phyloP scores from a whole-genome alignment of 2,329 filamentous ascomycete genomes.

The Hymenoscyphus fructigenus region DNA sequence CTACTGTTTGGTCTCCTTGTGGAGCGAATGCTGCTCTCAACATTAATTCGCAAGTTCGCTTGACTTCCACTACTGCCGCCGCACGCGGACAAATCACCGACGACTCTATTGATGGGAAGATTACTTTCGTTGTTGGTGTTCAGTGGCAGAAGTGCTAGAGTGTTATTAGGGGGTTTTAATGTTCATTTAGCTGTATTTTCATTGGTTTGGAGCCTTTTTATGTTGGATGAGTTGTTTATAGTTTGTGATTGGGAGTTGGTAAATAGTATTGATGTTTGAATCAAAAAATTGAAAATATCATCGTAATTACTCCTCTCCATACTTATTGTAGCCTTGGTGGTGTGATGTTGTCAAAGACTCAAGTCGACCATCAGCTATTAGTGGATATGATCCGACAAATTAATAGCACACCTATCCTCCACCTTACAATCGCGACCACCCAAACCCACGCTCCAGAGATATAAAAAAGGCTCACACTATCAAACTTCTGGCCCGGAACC shows the following conservation, averaged over 20 bases:
- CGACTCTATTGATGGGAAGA: conserved; percentile 24
- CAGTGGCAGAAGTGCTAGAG: conserved; percentile 21
- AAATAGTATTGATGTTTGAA: neutral
- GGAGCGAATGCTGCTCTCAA: conserved; percentile 19
- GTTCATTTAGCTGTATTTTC: neutral
- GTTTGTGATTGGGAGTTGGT: neutral
- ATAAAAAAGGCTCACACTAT: too few relatives aligned
- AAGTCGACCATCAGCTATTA: too few relatives aligned
- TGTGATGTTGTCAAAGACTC: too few relatives aligned
- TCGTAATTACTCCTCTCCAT: too few relatives aligned
- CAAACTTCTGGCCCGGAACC: too few relatives aligned
- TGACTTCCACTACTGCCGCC: conserved; percentile 11
- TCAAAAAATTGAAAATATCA: neutral
- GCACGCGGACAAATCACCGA: conserved; percentile 19
- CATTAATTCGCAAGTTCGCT: conserved; percentile 24
- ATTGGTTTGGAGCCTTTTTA: neutral
- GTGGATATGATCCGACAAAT: too few relatives aligned
- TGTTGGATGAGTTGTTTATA: neutral
- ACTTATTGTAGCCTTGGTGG: too few relatives aligned
- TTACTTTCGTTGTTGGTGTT: conserved; percentile 23
- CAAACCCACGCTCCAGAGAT: too few relatives aligned
- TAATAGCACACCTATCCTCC: too few relatives aligned
- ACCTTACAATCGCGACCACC: too few relatives aligned
- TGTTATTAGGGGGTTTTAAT: neutral
- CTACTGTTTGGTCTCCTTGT: conserved; percentile 26